phyloP scores from a whole-genome alignment of 1,284 basidiomycete genomes.

The Xerocomus minutiporus region DNA sequence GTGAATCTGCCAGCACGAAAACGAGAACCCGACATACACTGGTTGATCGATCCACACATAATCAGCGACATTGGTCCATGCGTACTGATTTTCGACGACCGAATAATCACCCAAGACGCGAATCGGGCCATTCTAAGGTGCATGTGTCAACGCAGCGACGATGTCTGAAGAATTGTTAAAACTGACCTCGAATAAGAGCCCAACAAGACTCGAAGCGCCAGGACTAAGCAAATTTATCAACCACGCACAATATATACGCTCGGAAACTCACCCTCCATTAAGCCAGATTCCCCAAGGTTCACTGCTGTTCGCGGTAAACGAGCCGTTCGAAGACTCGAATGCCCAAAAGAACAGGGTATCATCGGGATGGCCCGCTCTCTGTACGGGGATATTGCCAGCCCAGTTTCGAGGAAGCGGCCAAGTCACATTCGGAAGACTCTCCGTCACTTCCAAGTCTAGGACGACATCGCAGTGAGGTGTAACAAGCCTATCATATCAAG shows the following conservation, averaged over 20 bases:
- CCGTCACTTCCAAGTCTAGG: constrained; percentile 55
- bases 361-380: constrained; percentile 59
- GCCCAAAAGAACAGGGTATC: constrained; percentile 62
- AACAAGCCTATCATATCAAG: constrained; percentile 24
- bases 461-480: constrained; percentile 37
- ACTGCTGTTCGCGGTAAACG: constrained; percentile 43
- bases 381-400: constrained; percentile 66
- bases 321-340: constrained; percentile 58
- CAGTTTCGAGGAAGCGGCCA: constrained; percentile 52
- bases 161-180: background rate
- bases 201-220: constrained; percentile 63
- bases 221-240: constrained; percentile 40
- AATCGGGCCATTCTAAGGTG: constrained; percentile 61
- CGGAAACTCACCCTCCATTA: constrained; percentile 56
- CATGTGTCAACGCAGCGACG: background rate
- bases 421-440: constrained; percentile 58
- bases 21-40: constrained; percentile 41
- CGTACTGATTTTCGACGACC: constrained; percentile 46
- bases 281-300: constrained; percentile 73
- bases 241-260: background rate
- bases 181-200: constrained; percentile 59
- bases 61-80: constrained; percentile 62
- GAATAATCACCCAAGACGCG: constrained; percentile 47
- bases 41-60: constrained; percentile 70
- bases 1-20: constrained; percentile 5